These are phyloP conservation scores for Sporisorium exsertum DNA, from an alignment of 1,284 basidiomycete species.

Conservation along the genomic window DNA sequence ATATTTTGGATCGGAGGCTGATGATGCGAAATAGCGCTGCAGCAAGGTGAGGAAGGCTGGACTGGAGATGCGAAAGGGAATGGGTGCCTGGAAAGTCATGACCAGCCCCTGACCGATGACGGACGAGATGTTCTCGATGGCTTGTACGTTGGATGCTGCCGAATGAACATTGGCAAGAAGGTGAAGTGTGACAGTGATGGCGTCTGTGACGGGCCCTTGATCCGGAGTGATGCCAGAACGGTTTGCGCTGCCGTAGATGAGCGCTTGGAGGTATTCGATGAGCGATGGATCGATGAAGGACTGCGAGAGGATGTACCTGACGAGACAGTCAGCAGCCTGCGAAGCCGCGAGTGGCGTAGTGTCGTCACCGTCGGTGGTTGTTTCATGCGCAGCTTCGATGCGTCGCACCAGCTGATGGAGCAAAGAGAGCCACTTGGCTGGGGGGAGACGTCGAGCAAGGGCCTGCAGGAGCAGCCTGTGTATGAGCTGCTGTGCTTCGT, in stretches of 20 bases:
- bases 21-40: constrained; percentile 7
- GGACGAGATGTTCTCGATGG: constrained; percentile 43
- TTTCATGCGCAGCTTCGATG: constrained; percentile 8
- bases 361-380: background rate
- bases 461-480: constrained; percentile 37
- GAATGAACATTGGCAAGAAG: constrained; percentile 24
- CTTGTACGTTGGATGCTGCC: constrained; percentile 23
- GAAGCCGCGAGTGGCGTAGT: constrained; percentile 11
- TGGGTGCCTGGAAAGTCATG: constrained; percentile 33
- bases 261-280: constrained; percentile 38
- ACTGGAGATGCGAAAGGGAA: constrained; percentile 19
- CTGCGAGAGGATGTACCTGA: constrained; percentile 29
- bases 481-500: constrained; percentile 36
- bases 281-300: constrained; percentile 42
- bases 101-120: constrained; percentile 47
- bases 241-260: constrained; percentile 43
- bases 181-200: constrained; percentile 40
- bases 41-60: constrained; percentile 27
- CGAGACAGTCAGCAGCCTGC: constrained; percentile 24
- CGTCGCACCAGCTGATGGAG: constrained; percentile 37
- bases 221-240: constrained; percentile 31
- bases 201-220: constrained; percentile 47
- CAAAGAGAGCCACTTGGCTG: constrained; percentile 41
- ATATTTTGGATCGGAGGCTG: background rate
- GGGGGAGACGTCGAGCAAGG: constrained; percentile 32